Base-by-base conservation (phyloP, 2,329 filamentous ascomycete genomes). In the Phoma sp. region DNA sequence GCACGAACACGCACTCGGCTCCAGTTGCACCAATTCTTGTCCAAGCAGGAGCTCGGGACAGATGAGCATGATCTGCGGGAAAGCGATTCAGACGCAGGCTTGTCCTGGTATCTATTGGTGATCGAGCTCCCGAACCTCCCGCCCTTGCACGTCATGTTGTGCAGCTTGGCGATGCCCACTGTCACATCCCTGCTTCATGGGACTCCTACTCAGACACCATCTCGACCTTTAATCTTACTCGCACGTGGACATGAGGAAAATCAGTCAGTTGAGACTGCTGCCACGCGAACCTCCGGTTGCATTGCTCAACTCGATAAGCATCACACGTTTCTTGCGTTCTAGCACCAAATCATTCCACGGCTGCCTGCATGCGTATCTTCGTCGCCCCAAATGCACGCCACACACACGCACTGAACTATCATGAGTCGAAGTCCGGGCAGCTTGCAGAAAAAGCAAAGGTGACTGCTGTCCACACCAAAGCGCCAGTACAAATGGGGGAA, bases 121-220 rank as follows among this genome's bases (percentile, higher is more conserved):
- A 47, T 51, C 38, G 37, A 40, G 42, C 41, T 53, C 40, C 45
- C 41, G 24, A 41, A 35, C 42, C 24, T 44, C 24, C 27, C 30
- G 25, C 46, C 48, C 55, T 60, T 57, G 60, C 56, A 43, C 47
- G 47, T 52, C 35, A 42, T 41, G 40, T 47, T 39, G 44, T 50
- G 52, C 46, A 55, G 52, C 44, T 41, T 40, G 39, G 49, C n/a
- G 14, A 55, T 46, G 39, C 41, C 32, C 45, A 35, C 33, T 25
- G 23, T 14, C 36, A 24, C 41, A 13, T 22, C 43, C 25, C 30
- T 24, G 24, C 36, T 24, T 25, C 39, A 35, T 27, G 29, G 23
- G 37, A 32, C 32, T 35, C 22, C 27, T 18, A 25, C 30, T 9
- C 23, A 14, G 23, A 42, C 32, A 47, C 22, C 10, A 24, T 41